A percentile compares a stretch with the other conserved stretches of the same genome.
Conservation (phyloP, 371 early-diverging fungal genomes). For the Dentiscutata heterogama region DNA sequence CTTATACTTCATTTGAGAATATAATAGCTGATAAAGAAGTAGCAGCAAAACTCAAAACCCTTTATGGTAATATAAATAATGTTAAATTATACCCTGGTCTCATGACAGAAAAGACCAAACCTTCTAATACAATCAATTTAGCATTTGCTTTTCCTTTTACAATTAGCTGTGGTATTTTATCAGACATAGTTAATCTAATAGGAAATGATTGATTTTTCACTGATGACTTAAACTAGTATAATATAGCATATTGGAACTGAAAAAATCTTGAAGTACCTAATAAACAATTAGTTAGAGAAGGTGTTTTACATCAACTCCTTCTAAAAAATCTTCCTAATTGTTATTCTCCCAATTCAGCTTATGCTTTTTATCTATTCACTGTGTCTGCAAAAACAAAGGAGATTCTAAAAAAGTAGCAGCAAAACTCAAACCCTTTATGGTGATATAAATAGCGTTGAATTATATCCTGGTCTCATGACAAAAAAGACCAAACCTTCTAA, state of each 20-base stretch:
- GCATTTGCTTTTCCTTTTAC: slow-evolving; percentile 59
- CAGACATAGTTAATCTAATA: slow-evolving; percentile 64
- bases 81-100: slow-evolving; percentile 65
- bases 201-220: slow-evolving; percentile 59
- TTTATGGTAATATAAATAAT: slow-evolving; percentile 58
- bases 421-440: slow-evolving; percentile 59
- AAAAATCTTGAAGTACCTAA: background rate
- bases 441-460: slow-evolving; percentile 58
- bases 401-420: background rate
- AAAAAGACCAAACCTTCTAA: slow-evolving; percentile 59
- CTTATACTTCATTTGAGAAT: slow-evolving; percentile 56
- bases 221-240: slow-evolving; percentile 55
- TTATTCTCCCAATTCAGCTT: background rate
- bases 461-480: slow-evolving; percentile 62
- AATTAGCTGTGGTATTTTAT: slow-evolving; percentile 60
- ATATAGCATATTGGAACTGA: slow-evolving; percentile 60
- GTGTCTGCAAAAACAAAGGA: background rate
- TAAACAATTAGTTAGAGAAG: background rate
- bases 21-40: slow-evolving; percentile 56
- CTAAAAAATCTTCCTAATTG: background rate
- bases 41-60: slow-evolving; percentile 56
- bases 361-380: background rate
- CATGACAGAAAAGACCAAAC: slow-evolving; percentile 59
- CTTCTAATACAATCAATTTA: slow-evolving; percentile 44
- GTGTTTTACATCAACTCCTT: background rate